Percentiles rank a stretch among this genome's conserved stretches.
phyloP scores from a whole-genome alignment of 345 rosid species.

The Clarkia xantiana region DNA sequence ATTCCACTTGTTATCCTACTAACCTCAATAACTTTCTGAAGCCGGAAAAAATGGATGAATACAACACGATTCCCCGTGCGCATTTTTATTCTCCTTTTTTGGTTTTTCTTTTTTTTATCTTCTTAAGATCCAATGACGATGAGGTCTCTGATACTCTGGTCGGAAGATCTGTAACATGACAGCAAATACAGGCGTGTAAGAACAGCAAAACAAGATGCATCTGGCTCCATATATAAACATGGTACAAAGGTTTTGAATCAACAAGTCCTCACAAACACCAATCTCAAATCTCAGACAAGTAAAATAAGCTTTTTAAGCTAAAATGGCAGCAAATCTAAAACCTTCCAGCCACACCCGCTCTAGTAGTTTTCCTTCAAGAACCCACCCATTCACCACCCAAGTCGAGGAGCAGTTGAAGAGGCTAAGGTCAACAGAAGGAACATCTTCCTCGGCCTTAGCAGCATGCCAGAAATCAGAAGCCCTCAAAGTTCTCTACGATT shows the following conservation, averaged over 20 bases:
- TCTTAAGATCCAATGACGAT: too few species aligned
- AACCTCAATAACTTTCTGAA: too few species aligned
- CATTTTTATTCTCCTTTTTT: too few species aligned
- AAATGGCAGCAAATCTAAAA: slow-evolving; percentile 1
- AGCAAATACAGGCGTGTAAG: neutral
- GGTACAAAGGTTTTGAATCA: neutral
- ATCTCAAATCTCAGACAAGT: too few species aligned
- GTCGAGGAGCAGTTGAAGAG: slow-evolving; percentile 7
- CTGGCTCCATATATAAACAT: neutral
- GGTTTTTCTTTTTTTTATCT: too few species aligned
- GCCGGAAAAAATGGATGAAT: too few species aligned
- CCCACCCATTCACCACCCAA: neutral
- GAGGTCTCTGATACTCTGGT: neutral
- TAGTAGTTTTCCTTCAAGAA: slow-evolving; percentile 6
- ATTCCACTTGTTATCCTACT: too few species aligned
- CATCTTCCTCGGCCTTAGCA: neutral
- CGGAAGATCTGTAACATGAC: neutral
- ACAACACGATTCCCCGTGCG: too few species aligned
- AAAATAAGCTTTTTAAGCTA: neutral
- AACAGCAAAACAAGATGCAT: neutral
- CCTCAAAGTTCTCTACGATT: slow-evolving; percentile 8
- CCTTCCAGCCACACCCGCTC: slow-evolving; percentile 1
- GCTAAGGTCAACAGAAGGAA: slow-evolving; percentile 3
- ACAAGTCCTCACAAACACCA: neutral
- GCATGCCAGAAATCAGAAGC: slow-evolving; percentile 7